Percentiles rank a stretch among this genome's conserved stretches.
Conservation (phyloP, 73 alveolate genomes). For the Halteria grandinella region DNA sequence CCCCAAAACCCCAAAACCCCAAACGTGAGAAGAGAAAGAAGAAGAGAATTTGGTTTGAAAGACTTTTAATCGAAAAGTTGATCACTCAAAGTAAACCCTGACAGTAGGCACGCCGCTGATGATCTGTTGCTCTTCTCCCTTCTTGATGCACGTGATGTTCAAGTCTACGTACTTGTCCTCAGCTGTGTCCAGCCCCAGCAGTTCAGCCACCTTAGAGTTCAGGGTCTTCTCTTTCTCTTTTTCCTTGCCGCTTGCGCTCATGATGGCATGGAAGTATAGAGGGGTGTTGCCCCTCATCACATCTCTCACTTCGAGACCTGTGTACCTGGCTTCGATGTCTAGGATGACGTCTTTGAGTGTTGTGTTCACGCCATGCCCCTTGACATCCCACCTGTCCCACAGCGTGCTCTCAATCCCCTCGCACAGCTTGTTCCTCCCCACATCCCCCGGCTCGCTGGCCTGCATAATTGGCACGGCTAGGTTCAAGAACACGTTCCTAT, state of each 20-base stretch:
- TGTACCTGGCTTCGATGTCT: constrained; percentile 55
- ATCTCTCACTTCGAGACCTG: constrained; percentile 73
- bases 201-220: constrained; percentile 59
- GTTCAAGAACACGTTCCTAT: constrained; percentile 82
- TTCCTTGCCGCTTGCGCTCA: constrained; percentile 73
- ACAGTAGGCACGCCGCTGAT: constrained; percentile 74
- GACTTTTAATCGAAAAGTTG: too few species aligned
- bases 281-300: constrained; percentile 80
- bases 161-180: constrained; percentile 73
- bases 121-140: constrained; percentile 56
- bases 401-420: constrained; percentile 75
- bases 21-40: too few species aligned
- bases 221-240: constrained; percentile 72
- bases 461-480: constrained; percentile 86
- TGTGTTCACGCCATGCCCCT: constrained; percentile 50
- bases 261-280: constrained; percentile 70
- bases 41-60: too few species aligned
- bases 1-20: too few species aligned
- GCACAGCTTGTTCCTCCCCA: constrained; percentile 60
- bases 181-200: constrained; percentile 60
- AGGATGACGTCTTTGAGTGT: constrained; percentile 64
- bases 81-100: constrained; percentile 42
- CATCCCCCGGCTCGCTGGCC: constrained; percentile 87
- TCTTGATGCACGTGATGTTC: constrained; percentile 78
- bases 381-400: constrained; percentile 91